Conservation (phyloP, 441 rosid species). For the Theobroma grandiflorum region DNA sequence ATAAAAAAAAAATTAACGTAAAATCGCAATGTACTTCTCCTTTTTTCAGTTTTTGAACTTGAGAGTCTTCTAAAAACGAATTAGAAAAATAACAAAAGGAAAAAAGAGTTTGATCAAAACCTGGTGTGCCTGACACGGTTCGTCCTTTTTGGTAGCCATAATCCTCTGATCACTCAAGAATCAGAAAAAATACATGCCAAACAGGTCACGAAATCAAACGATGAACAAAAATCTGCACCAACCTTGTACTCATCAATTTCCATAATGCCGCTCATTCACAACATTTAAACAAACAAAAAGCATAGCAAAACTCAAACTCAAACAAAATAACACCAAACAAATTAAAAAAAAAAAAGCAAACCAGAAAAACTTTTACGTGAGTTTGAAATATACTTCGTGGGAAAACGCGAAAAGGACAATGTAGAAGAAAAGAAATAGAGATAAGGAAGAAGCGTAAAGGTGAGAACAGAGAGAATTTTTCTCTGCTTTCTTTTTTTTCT, state of each 20-base stretch:
- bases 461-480: constrained; percentile 18
- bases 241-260: constrained; percentile 3
- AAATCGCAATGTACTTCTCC: not conserved
- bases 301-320: constrained; percentile 10
- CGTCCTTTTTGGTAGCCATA: constrained; percentile 49
- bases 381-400: constrained; percentile 28
- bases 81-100: not conserved
- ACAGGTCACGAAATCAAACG: constrained; percentile 20
- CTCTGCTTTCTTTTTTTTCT: not conserved
- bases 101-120: not conserved
- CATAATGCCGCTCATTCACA: constrained; percentile 7
- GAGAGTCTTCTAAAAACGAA: not conserved
- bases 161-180: constrained; percentile 28
- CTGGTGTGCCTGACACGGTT: constrained; percentile 42
- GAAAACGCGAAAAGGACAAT: not conserved
- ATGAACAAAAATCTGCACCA: constrained; percentile 17
- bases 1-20: not conserved
- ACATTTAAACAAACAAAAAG: constrained; percentile 10
- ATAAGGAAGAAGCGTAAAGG: constrained; percentile 17
- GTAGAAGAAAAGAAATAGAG: constrained; percentile 4
- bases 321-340: constrained; percentile 12
- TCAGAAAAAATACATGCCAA: constrained; percentile 23
- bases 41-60: not conserved
- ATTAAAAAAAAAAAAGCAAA: not conserved
- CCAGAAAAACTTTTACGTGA: not conserved